A percentile compares a stretch with the other conserved stretches of the same genome.
phyloP scores from a whole-genome alignment of 2,329 filamentous ascomycete species.

The Fusarium palustre region DNA sequence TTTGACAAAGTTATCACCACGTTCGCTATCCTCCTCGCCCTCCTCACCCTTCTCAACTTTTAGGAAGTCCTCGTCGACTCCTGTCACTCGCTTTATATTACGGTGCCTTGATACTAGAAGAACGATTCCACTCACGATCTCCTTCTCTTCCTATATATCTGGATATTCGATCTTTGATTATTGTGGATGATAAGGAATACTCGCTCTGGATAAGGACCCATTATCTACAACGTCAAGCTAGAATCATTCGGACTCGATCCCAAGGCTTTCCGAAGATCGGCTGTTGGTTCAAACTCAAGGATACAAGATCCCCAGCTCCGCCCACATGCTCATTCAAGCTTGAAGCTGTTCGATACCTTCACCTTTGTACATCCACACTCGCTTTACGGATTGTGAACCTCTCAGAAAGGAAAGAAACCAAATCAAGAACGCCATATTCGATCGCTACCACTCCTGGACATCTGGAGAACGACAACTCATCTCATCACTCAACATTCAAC shows the following conservation, averaged over 20 bases:
- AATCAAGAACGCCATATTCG: conserved; percentile 48
- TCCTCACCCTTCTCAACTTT: conserved; percentile 52
- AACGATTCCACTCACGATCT: conserved; percentile 30
- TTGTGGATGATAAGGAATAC: conserved; percentile 36
- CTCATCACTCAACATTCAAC: conserved; percentile 13
- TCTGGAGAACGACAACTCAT: conserved; percentile 27
- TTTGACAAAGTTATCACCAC: conserved; percentile 51
- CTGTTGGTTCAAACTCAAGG: conserved; percentile 25
- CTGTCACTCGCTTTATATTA: conserved; percentile 77
- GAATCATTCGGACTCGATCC: conserved; percentile 18
- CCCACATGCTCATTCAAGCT: conserved; percentile 21
- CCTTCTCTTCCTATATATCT: conserved; percentile 53
- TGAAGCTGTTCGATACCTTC: conserved; percentile 30
- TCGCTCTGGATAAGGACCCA: conserved; percentile 34
- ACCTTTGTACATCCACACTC: conserved; percentile 49
- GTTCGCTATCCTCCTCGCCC: conserved; percentile 60
- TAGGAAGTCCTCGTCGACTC: conserved; percentile 81
- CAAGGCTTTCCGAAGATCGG: conserved; percentile 23
- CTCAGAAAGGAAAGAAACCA: conserved; percentile 36
- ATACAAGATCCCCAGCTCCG: conserved; percentile 30
- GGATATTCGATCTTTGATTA: conserved; percentile 38
- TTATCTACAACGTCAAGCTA: conserved; percentile 29
- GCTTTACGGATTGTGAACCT: conserved; percentile 45
- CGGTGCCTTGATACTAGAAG: conserved; percentile 55
- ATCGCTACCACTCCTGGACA: conserved; percentile 51